phyloP scores from a whole-genome alignment of 2,329 filamentous ascomycete species.

The Xylaria sp. region DNA sequence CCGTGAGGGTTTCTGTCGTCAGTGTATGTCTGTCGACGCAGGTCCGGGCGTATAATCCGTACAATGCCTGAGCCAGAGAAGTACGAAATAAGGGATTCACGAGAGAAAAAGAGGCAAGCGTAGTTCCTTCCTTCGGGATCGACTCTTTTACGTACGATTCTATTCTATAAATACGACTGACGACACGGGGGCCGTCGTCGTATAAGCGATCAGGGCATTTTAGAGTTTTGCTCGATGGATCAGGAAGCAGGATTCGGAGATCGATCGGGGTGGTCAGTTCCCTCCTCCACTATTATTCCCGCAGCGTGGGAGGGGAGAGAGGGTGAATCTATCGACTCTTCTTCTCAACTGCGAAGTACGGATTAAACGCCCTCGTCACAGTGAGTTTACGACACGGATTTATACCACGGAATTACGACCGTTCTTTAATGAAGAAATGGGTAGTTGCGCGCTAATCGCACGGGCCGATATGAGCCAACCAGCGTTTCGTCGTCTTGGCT shows the following conservation, averaged over 20 bases:
- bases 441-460: background rate
- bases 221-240: background rate
- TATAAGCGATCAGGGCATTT: background rate
- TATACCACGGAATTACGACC: too few relatives aligned
- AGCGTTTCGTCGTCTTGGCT: background rate
- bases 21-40: conserved; percentile 30
- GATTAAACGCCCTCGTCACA: too few relatives aligned
- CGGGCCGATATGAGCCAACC: background rate
- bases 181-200: background rate
- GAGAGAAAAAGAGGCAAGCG: background rate
- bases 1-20: too few relatives aligned
- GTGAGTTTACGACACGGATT: too few relatives aligned
- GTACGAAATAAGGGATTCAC: conserved; percentile 2
- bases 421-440: background rate
- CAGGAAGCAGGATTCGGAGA: background rate
- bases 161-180: too few relatives aligned
- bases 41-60: conserved; percentile 38
- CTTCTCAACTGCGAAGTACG: too few relatives aligned
- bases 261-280: background rate
- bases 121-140: background rate
- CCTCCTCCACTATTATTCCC: too few relatives aligned
- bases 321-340: too few relatives aligned
- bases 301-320: too few relatives aligned
- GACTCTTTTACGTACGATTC: background rate
- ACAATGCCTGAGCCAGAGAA: too few relatives aligned